Evolutionary conservation across 179 eudicot genomes (phyloP).

Genomic region (Patellifolia procumbens): DNA sequence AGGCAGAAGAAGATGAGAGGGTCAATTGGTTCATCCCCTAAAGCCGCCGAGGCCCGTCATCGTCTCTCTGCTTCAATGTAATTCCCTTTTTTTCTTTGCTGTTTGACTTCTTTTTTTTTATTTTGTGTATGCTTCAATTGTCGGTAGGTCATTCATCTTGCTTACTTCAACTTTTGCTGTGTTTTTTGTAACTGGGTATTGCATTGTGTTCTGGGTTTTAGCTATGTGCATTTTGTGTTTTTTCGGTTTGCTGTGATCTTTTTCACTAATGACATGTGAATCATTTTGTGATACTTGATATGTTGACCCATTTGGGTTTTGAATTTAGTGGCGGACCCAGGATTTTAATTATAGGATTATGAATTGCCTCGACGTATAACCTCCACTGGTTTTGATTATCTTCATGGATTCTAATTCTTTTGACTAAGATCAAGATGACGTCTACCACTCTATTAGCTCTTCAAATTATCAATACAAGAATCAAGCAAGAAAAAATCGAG

Average conservation of each 20-base stretch:
- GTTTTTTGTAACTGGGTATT: background rate
- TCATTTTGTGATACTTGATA: background rate
- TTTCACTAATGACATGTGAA: background rate
- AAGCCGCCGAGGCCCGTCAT: conserved; percentile 30
- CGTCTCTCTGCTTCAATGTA: conserved; percentile 38
- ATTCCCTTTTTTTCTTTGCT: background rate
- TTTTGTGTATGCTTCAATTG: background rate
- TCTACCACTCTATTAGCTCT: too few relatives aligned
- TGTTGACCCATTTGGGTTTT: conserved; percentile 1
- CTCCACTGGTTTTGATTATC: too few relatives aligned
- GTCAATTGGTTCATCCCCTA: conserved; percentile 26
- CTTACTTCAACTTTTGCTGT: background rate
- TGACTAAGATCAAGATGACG: background rate
- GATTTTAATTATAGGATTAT: too few relatives aligned
- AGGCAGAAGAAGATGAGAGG: conserved; percentile 26
- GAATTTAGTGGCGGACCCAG: too few relatives aligned
- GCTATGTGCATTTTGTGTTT: background rate
- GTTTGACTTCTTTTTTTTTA: background rate
- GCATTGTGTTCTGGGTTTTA: background rate
- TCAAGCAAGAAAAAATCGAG: too few relatives aligned
- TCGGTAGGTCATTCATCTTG: background rate
- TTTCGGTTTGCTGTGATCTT: background rate
- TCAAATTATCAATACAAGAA: too few relatives aligned
- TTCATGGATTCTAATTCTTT: background rate
- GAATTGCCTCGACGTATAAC: too few relatives aligned